These are phyloP conservation scores for Cordia subcordata DNA, from an alignment of 257 asterid species.

Conservation along the genomic window DNA sequence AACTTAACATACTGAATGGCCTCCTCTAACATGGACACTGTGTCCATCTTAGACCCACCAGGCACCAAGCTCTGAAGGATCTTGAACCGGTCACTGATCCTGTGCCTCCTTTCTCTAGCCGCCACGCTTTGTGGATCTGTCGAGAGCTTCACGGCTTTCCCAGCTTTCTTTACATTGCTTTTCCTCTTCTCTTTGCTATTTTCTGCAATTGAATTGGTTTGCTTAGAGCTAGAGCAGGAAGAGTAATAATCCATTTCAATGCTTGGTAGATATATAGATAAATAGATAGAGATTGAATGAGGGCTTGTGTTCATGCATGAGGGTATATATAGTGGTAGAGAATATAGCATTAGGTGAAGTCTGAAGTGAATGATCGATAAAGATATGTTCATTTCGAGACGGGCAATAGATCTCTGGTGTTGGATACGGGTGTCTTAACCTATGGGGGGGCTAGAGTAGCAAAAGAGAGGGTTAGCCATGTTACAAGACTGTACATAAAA, in stretches of 20 bases:
- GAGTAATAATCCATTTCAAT: slow-evolving; percentile 16
- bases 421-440: slow-evolving; percentile 17
- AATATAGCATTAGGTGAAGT: background rate
- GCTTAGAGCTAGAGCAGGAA: slow-evolving; percentile 17
- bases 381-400: slow-evolving; percentile 10
- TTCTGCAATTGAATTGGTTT: slow-evolving; percentile 9
- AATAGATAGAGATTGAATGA: background rate
- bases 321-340: background rate
- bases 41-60: slow-evolving; percentile 74
- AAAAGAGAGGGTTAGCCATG: slow-evolving; percentile 17
- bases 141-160: slow-evolving; percentile 43
- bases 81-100: slow-evolving; percentile 81
- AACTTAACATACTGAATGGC: slow-evolving; percentile 78
- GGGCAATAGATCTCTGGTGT: slow-evolving; percentile 20
- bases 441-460: slow-evolving; percentile 20
- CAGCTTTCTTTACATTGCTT: slow-evolving; percentile 9
- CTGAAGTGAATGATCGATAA: slow-evolving; percentile 14
- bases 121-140: slow-evolving; percentile 87
- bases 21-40: slow-evolving; percentile 76
- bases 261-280: too few species aligned
- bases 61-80: slow-evolving; percentile 70
- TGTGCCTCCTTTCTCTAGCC: slow-evolving; percentile 76
- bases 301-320: background rate
- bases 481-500: slow-evolving; percentile 8
- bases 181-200: slow-evolving; percentile 20